Conservation (phyloP, 805 yeast species). For the Starmerella gropengiesseri region DNA sequence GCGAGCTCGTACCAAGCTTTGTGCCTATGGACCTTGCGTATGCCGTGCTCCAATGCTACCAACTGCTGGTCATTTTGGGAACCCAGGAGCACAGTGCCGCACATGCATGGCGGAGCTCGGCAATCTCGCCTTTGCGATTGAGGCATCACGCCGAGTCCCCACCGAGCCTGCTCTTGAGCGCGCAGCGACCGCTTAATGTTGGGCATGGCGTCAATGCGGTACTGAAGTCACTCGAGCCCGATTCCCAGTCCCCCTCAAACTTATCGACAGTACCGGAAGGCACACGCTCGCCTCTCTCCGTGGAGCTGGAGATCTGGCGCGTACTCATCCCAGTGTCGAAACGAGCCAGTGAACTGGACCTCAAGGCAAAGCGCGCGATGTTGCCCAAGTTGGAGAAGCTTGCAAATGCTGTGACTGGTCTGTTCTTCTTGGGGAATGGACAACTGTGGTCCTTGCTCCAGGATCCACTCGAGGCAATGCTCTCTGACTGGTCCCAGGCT, state of each 20-base stretch:
- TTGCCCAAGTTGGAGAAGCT: neutral
- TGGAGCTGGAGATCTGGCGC: conserved; percentile 2
- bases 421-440: conserved; percentile 11
- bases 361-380: neutral
- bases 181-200: too few relatives aligned
- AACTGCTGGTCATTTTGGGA: conserved; percentile 1
- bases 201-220: too few relatives aligned
- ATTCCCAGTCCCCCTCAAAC: too few relatives aligned
- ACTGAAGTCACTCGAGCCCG: too few relatives aligned
- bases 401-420: neutral
- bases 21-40: conserved; percentile 12
- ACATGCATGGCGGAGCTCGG: neutral
- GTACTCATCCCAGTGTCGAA: neutral
- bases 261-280: too few relatives aligned
- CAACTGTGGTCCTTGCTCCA: conserved; percentile 10
- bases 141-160: too few relatives aligned
- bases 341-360: conserved; percentile 5
- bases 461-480: conserved; percentile 1
- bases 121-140: too few relatives aligned
- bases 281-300: conserved; percentile 1
- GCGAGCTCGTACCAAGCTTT: conserved; percentile 11
- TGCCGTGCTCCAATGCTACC: conserved; percentile 9
- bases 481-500: neutral
- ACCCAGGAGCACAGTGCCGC: neutral
- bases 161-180: too few relatives aligned